Conservation (phyloP, 2,329 filamentous ascomycete species). For the Aspergillus melleus region DNA sequence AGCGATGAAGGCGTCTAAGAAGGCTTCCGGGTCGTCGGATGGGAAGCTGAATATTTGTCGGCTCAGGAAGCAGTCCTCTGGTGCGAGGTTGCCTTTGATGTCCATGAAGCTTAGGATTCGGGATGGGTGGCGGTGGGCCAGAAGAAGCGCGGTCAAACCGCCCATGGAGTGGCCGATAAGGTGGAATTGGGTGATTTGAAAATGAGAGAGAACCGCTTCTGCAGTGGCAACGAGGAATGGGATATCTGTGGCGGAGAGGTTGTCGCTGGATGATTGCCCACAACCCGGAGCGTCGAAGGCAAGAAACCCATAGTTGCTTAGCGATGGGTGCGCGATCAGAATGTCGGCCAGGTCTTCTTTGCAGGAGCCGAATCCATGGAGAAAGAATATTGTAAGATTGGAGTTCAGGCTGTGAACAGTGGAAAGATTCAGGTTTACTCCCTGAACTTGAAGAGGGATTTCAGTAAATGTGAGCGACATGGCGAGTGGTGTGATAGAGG, state of each 20-base stretch:
- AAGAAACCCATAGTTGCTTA: conserved; percentile 19
- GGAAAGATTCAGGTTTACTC: not conserved
- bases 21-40: conserved; percentile 12
- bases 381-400: conserved; percentile 16
- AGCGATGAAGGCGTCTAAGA: conserved; percentile 22
- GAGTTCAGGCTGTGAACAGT: not conserved
- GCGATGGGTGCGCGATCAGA: conserved; percentile 8
- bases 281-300: conserved; percentile 27
- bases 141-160: conserved; percentile 22
- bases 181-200: conserved; percentile 21
- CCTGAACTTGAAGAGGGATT: too few species aligned
- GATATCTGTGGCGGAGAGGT: conserved; percentile 23
- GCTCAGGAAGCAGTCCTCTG: conserved; percentile 28
- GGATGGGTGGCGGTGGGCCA: conserved; percentile 15
- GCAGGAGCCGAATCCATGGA: conserved; percentile 28
- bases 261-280: conserved; percentile 18
- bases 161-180: conserved; percentile 30
- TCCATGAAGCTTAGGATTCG: conserved; percentile 24
- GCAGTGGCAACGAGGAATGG: conserved; percentile 26
- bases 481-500: too few species aligned
- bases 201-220: conserved; percentile 19
- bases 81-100: conserved; percentile 27
- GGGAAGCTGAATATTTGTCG: conserved; percentile 24
- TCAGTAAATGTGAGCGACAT: too few species aligned
- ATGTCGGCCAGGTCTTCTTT: conserved; percentile 28